A percentile compares a stretch with the other conserved stretches of the same genome.
Conservation (phyloP, 1,139 yeast genomes). For the Blastobotrys aristatus region DNA sequence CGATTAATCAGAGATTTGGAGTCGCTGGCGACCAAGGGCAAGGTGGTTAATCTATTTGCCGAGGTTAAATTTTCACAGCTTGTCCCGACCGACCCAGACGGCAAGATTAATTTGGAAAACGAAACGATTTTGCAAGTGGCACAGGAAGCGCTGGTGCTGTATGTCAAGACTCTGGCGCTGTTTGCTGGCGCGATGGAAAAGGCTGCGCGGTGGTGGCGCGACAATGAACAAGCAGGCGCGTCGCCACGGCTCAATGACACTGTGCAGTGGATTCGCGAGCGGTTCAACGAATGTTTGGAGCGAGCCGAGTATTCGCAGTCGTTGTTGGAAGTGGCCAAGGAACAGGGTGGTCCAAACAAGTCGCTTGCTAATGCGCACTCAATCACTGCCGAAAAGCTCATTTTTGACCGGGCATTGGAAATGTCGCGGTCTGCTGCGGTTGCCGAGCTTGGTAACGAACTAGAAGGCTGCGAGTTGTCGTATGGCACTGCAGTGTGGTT, state of each 20-base stretch:
- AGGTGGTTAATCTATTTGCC: slow-evolving; percentile 82
- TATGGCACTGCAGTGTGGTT: slow-evolving; percentile 94
- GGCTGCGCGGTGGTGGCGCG: slow-evolving; percentile 88
- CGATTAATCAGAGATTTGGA: slow-evolving; percentile 54
- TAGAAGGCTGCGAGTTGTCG: slow-evolving; percentile 76
- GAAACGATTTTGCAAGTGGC: slow-evolving; percentile 57
- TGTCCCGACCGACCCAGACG: slow-evolving; percentile 52
- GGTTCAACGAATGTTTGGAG: slow-evolving; percentile 82
- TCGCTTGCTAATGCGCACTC: neutral
- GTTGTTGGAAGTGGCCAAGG: slow-evolving; percentile 27
- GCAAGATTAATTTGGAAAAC: slow-evolving; percentile 49
- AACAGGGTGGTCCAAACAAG: neutral
- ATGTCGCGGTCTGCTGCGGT: slow-evolving; percentile 89
- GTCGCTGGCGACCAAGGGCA: slow-evolving; percentile 79
- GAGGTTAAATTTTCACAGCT: slow-evolving; percentile 85
- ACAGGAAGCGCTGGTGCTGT: slow-evolving; percentile 80
- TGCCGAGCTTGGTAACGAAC: slow-evolving; percentile 58
- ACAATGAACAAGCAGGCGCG: slow-evolving; percentile 38
- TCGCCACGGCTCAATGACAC: slow-evolving; percentile 59
- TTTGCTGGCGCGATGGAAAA: slow-evolving; percentile 80
- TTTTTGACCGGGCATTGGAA: slow-evolving; percentile 89
- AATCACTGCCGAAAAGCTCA: slow-evolving; percentile 71
- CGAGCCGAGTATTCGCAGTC: slow-evolving; percentile 74
- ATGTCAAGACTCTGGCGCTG: slow-evolving; percentile 75
- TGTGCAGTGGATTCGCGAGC: slow-evolving; percentile 89